Conservation (phyloP, 2,329 filamentous ascomycete species). For the Leptographium flavum region DNA sequence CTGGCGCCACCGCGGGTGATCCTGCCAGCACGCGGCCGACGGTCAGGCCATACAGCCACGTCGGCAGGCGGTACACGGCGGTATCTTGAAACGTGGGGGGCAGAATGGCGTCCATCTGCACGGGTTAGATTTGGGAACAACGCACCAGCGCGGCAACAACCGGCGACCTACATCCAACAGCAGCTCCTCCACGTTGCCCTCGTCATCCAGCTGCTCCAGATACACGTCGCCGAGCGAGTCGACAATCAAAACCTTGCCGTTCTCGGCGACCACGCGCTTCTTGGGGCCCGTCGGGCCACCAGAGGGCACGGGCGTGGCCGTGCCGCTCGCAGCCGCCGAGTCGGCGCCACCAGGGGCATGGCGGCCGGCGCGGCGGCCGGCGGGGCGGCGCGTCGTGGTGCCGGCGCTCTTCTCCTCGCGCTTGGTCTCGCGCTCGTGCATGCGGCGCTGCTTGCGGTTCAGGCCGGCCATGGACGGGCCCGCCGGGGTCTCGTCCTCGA, state of each 20-base stretch:
- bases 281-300: conserved; percentile 59
- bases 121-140: neutral
- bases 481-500: conserved; percentile 20
- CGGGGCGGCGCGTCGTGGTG: conserved; percentile 16
- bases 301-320: conserved; percentile 14
- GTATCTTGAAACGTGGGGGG: conserved; percentile 70
- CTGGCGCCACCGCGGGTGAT: conserved; percentile 23
- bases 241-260: conserved; percentile 88
- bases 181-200: conserved; percentile 70
- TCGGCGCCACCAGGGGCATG: conserved; percentile 15
- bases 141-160: neutral
- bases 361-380: conserved; percentile 21
- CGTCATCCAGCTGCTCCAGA: conserved; percentile 80
- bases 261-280: conserved; percentile 83
- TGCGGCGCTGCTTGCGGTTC: conserved; percentile 76
- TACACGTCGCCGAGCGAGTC: conserved; percentile 88
- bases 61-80: conserved; percentile 62
- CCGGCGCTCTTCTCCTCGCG: conserved; percentile 44
- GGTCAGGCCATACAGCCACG: conserved; percentile 51
- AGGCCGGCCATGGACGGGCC: conserved; percentile 30
- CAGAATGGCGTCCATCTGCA: conserved; percentile 62
- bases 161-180: conserved; percentile 65
- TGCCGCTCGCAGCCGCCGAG: conserved; percentile 20
- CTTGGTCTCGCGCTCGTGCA: conserved; percentile 74
- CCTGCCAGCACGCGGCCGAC: conserved; percentile 33